phyloP scores from a whole-genome alignment of 768 basidiomycete species.

The Russula ochroleuca region DNA sequence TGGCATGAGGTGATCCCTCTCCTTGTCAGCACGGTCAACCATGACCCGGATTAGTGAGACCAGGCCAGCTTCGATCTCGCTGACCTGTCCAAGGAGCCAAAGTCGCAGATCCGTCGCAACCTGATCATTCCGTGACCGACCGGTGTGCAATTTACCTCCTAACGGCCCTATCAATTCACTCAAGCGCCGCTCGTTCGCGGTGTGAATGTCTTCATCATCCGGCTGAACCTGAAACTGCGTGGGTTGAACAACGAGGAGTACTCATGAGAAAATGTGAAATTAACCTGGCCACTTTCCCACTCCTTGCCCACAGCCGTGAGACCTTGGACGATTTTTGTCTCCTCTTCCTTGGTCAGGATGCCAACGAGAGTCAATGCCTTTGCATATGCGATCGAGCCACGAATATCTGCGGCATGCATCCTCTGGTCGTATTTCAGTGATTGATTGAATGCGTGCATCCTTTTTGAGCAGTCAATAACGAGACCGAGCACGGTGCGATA shows the following conservation, averaged over 20 bases:
- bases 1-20: constrained; percentile 85
- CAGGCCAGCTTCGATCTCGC: constrained; percentile 60
- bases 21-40: constrained; percentile 89
- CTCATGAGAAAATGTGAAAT: constrained; percentile 30
- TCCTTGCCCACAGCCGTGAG: constrained; percentile 72
- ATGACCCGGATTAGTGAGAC: constrained; percentile 82
- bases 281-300: constrained; percentile 75
- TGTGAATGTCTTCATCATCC: constrained; percentile 99
- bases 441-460: constrained; percentile 98
- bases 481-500: constrained; percentile 9
- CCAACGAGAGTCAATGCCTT: constrained; percentile 77
- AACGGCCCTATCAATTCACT: constrained; percentile 89
- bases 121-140: constrained; percentile 95
- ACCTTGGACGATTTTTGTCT: constrained; percentile 65
- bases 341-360: constrained; percentile 77
- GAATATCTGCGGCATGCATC: constrained; percentile 90
- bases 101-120: constrained; percentile 98
- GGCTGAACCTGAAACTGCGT: constrained; percentile 65
- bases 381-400: constrained; percentile 93
- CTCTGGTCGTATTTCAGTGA: constrained; percentile 91
- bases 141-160: constrained; percentile 96
- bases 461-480: constrained; percentile 34
- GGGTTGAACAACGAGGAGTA: not conserved
- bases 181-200: constrained; percentile 93
- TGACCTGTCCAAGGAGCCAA: constrained; percentile 83